These are phyloP conservation scores for Phlyctochytrium arcticum DNA, from an alignment of 192 early-diverging fungal genomes.

Conservation along the genomic window DNA sequence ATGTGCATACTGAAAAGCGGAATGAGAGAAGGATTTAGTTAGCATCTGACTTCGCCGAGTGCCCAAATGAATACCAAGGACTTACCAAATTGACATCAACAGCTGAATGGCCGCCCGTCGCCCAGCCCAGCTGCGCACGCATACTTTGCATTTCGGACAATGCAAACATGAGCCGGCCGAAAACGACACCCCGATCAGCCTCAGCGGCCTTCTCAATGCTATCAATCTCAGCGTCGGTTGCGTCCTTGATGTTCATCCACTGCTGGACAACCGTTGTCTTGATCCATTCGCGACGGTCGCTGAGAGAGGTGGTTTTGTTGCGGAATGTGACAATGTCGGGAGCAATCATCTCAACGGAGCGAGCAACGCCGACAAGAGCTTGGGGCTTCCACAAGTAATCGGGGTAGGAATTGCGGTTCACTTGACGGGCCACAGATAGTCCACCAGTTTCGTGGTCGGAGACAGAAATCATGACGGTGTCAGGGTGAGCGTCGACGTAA, in stretches of 20 bases:
- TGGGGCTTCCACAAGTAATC: constrained; percentile 79
- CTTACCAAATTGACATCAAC: constrained; percentile 85
- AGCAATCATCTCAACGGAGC: constrained; percentile 55
- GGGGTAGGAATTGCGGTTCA: constrained; percentile 61
- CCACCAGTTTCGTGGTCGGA: constrained; percentile 98
- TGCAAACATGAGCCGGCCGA: constrained; percentile 8
- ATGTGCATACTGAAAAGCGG: constrained; percentile 67
- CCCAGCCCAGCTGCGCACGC: constrained; percentile 51
- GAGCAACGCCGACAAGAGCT: constrained; percentile 61
- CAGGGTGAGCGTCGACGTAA: constrained; percentile 76
- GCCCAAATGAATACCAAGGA: neutral
- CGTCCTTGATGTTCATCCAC: constrained; percentile 64
- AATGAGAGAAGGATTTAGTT: too few relatives aligned
- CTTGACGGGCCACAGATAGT: constrained; percentile 75
- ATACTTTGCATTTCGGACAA: constrained; percentile 29
- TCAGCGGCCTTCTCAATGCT: neutral
- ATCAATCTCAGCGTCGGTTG: constrained; percentile 39
- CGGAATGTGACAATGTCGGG: constrained; percentile 5
- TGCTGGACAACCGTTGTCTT: constrained; percentile 53
- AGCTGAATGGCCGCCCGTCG: constrained; percentile 89
- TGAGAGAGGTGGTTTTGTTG: neutral
- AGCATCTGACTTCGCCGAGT: too few relatives aligned
- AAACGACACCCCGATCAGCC: too few relatives aligned
- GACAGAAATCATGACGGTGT: constrained; percentile 83
- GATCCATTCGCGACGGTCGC: constrained; percentile 43